Base-by-base conservation (phyloP, 495 filamentous ascomycete genomes). In the Penicillium bialowiezense region DNA sequence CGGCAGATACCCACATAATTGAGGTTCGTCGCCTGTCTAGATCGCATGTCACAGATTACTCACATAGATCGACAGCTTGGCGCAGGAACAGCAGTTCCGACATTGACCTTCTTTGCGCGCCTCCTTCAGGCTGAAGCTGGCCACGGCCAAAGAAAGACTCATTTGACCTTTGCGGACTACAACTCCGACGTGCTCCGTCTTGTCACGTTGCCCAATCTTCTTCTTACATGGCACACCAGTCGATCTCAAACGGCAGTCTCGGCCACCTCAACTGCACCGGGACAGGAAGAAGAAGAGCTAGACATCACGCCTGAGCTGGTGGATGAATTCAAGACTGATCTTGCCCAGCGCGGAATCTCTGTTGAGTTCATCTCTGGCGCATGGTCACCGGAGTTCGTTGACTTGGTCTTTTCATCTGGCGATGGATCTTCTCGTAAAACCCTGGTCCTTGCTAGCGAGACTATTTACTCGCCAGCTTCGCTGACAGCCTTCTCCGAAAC, bases 1-100 rank as follows among this genome's bases (percentile, higher is more conserved):
- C 69, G 37, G 52, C 62, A 20, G 71, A 72, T 41, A 63, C 70
- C 33, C 82, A 85, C 51, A 64, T 92, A 42, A 75, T 96, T 36
- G 92, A 97, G 80, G 89, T 95, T 72, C 52, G 78, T 67, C 39
- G 17, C 8, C 14, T 23, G 7, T 3, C 28, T 19, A 55, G 26
- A 36, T 32, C 19, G 10, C 7, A 26, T 26, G 23, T 38, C 5
- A 14, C 28, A 9, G n/a, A 19, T 31, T 44, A 35, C 19, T 29
- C 17, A 20, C 14, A 43, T 35, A 13, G 31, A 38, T 24, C 9
- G 37, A 42, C 50, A 96, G 89, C 81, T 96, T 26, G 93, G 93
- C 14, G 90, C 90, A 58, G 93, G 93, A 45, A 96, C 92, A 35
- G 91, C 90, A 4, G 70, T 97, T 19, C 93, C 93, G 21, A 87